Conservation (phyloP, 2,329 filamentous ascomycete genomes). For the Alternaria brassicae region DNA sequence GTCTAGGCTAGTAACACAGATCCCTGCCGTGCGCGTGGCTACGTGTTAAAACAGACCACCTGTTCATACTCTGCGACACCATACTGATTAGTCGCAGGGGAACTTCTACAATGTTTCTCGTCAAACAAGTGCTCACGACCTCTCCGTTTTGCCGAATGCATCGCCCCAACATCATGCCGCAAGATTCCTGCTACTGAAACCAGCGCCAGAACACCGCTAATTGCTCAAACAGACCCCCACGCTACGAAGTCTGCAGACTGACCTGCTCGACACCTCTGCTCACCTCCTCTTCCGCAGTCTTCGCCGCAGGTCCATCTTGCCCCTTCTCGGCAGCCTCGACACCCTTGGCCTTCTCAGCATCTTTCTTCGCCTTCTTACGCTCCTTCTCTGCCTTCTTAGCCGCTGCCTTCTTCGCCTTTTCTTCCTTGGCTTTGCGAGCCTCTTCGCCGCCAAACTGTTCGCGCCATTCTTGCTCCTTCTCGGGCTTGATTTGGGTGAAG, state of each 20-base stretch:
- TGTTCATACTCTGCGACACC: background rate
- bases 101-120: too few species aligned
- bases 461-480: slow-evolving; percentile 85
- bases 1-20: slow-evolving; percentile 1
- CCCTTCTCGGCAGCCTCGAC: slow-evolving; percentile 81
- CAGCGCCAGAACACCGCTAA: background rate
- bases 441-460: slow-evolving; percentile 74
- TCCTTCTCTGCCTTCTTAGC: slow-evolving; percentile 70
- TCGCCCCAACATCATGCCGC: slow-evolving; percentile 4
- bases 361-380: slow-evolving; percentile 65
- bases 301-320: slow-evolving; percentile 55
- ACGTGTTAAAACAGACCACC: slow-evolving; percentile 2
- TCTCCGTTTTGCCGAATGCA: background rate
- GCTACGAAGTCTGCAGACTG: slow-evolving; percentile 52
- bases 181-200: background rate
- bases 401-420: slow-evolving; percentile 66
- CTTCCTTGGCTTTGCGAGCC: slow-evolving; percentile 71
- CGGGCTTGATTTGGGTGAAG: slow-evolving; percentile 81
- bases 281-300: slow-evolving; percentile 55
- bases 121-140: background rate
- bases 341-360: slow-evolving; percentile 72
- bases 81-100: too few species aligned
- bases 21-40: slow-evolving; percentile 8
- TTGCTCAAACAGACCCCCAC: background rate
- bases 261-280: slow-evolving; percentile 55